Evolutionary conservation across 768 basidiomycete species (phyloP), one percentile per base, ranked within the genome.

Genomic region (Tylopilus sp.): DNA sequence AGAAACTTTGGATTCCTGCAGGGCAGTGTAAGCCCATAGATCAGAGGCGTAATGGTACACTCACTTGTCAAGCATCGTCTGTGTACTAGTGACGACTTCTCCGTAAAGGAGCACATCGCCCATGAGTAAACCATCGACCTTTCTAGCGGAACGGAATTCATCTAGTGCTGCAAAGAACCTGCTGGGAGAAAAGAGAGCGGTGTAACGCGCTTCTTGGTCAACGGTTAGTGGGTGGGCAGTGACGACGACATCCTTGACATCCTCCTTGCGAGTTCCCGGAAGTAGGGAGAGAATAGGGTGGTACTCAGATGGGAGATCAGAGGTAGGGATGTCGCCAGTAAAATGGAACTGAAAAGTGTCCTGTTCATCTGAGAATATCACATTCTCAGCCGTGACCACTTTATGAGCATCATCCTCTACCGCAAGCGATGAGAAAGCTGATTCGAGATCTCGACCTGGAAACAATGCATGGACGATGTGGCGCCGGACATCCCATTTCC

Each of bases 51-150:
- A 13, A 4, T 3, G 24, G 31, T 22, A 24, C 1, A 71, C 87
- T 71, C 58, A 94, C 96, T 85, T 89, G 65, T 97, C 92, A 6
- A 98, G 76, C 81, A 98, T 83, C 3, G 92, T 94, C 67, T 98
- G 97, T 0, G 96, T 98, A 59, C 91, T 94, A 2, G 92, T 92
- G 12, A 99, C 88, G 0, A 84, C 84, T 68, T 97, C 92, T 29
- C 89, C 87, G 58, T 98, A 98, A 10, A 95, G 59, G 26, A 98
- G 65, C 33, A 82, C 78, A 54, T 95, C 92, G 0, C 94, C 94
- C 5, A 89, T 67, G 3, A 81, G 79, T 78, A 83, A 83, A 6
- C 55, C 55, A 11, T 62, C 58, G 1, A 52, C 31, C 13, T 63
- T 58, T 71, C 60, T 44, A 19, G 22, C 7, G 11, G 52, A 22